Evolutionary conservation across 352 stramenopile species (phyloP).

Genomic region (Pythium pyrilobum): DNA sequence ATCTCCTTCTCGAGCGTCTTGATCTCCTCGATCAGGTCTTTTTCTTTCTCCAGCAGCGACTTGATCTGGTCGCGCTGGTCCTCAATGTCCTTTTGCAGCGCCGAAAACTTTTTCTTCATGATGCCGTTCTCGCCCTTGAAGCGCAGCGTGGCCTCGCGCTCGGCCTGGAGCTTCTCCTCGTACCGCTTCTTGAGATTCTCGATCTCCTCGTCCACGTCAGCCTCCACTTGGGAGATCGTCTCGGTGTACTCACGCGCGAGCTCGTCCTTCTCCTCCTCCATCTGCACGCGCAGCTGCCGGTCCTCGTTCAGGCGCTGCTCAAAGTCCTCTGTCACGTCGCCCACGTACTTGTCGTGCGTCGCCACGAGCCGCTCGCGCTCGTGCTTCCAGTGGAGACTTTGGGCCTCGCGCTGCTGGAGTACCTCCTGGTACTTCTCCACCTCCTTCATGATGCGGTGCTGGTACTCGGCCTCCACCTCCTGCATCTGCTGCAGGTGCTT

Average conservation of each 20-base stretch:
- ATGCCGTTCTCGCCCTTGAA: constrained; percentile 93
- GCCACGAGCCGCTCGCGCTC: constrained; percentile 56
- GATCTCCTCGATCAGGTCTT: constrained; percentile 82
- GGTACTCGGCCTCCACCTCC: constrained; percentile 85
- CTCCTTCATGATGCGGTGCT: constrained; percentile 92
- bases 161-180: constrained; percentile 78
- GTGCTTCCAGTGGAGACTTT: constrained; percentile 65
- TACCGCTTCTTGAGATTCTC: constrained; percentile 86
- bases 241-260: constrained; percentile 73
- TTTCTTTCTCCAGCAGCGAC: constrained; percentile 82
- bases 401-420: constrained; percentile 77
- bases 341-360: constrained; percentile 79
- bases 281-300: constrained; percentile 61
- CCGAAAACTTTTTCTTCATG: constrained; percentile 93
- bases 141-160: constrained; percentile 82
- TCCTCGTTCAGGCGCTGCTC: constrained; percentile 87
- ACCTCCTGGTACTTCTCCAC: constrained; percentile 90
- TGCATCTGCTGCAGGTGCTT: constrained; percentile 89
- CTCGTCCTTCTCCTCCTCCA: constrained; percentile 86
- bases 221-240: constrained; percentile 71
- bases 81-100: constrained; percentile 89
- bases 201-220: constrained; percentile 86
- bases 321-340: constrained; percentile 90
- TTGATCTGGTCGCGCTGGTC: constrained; percentile 90
- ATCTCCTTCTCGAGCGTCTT: constrained; percentile 90